A percentile compares a stretch with the other conserved stretches of the same genome.
Evolutionary conservation across 148 eudicot species (phyloP).

Genomic region (Salicornia ramosissima): DNA sequence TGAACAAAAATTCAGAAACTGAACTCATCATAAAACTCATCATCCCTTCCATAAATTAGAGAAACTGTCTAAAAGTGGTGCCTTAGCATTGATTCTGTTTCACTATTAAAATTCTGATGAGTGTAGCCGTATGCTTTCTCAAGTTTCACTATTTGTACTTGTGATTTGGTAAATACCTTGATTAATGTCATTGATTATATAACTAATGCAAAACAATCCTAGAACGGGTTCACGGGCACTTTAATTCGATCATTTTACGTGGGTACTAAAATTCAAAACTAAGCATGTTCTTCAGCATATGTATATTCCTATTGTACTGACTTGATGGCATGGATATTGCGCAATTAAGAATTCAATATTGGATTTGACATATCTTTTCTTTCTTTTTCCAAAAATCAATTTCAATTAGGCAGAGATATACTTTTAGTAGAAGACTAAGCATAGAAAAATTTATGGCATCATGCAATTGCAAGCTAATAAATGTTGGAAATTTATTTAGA

Average conservation of each 20-base stretch:
- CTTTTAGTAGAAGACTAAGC: not conserved
- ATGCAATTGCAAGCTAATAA: not conserved
- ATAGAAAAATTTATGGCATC: not conserved
- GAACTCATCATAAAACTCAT: too few species aligned
- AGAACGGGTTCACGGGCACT: not conserved
- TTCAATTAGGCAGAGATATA: not conserved
- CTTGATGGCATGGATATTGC: not conserved
- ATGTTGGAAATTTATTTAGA: not conserved
- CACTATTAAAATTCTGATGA: not conserved
- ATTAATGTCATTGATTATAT: too few species aligned
- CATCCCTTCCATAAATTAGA: not conserved
- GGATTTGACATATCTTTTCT: not conserved
- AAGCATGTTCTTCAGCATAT: not conserved
- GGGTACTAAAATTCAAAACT: not conserved
- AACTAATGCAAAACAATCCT: too few species aligned
- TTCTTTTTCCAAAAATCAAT: not conserved
- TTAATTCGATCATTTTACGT: not conserved
- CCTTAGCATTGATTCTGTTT: not conserved
- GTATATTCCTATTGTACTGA: not conserved
- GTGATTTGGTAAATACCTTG: too few species aligned
- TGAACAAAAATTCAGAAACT: too few species aligned
- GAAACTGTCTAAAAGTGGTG: not conserved
- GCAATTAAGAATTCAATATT: not conserved
- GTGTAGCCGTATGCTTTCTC: too few species aligned
- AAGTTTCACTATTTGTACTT: too few species aligned